These are phyloP conservation scores for Petunia hybrid DNA, from an alignment of 305 asterid species.

Conservation along the genomic window DNA sequence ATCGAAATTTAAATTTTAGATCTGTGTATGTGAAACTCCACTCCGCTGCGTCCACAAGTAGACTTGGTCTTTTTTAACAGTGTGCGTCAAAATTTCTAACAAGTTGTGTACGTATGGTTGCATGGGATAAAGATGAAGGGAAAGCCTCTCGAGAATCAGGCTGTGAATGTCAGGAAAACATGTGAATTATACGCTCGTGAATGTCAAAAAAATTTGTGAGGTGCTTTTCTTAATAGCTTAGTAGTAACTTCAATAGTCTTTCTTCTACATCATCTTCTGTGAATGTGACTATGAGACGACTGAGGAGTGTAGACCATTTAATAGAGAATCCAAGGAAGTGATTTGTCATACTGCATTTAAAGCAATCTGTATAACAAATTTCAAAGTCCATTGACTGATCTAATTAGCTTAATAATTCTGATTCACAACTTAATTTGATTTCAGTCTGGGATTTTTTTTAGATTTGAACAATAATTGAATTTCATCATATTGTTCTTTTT, in stretches of 20 bases:
- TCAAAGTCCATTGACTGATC: background rate
- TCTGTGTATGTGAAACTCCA: background rate
- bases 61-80: background rate
- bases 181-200: constrained; percentile 59
- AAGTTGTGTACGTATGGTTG: constrained; percentile 28
- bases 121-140: constrained; percentile 45
- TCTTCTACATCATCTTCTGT: constrained; percentile 23
- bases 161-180: constrained; percentile 51
- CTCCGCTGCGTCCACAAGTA: background rate
- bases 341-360: constrained; percentile 22
- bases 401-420: no score
- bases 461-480: no score
- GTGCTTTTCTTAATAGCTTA: constrained; percentile 29
- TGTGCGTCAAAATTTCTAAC: constrained; percentile 7
- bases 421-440: no score
- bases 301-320: background rate
- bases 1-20: background rate
- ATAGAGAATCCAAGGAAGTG: constrained; percentile 34
- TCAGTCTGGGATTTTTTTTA: no score
- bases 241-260: background rate
- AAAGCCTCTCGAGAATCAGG: constrained; percentile 35
- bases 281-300: constrained; percentile 3
- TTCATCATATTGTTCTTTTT: no score
- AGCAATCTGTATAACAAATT: background rate
- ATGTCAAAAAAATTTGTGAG: constrained; percentile 41